Evolutionary conservation across 805 yeast genomes (phyloP).

Genomic region (Tetrapisispora namnaoensis): DNA sequence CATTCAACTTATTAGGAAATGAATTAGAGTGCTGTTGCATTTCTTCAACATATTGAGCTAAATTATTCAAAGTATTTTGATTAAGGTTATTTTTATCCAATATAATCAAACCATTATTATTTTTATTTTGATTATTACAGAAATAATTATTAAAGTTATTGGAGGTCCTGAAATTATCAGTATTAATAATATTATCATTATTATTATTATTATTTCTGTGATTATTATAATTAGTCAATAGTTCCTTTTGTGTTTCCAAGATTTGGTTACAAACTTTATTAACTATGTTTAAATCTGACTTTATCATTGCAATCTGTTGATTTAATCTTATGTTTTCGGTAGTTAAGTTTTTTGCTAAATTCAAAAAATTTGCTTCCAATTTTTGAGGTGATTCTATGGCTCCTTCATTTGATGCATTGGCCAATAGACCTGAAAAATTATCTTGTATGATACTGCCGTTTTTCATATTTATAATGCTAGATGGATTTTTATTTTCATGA

Average conservation of each 20-base stretch:
- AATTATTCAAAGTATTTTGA: slow-evolving; percentile 11
- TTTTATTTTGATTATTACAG: not conserved
- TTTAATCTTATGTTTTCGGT: slow-evolving; percentile 25
- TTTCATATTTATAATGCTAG: not conserved
- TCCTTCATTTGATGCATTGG: not conserved
- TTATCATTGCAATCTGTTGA: slow-evolving; percentile 23
- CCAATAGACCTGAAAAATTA: not conserved
- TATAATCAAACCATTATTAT: slow-evolving; percentile 12
- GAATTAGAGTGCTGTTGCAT: not conserved
- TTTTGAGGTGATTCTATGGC: not conserved
- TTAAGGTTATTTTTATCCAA: slow-evolving; percentile 20
- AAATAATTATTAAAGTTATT: not conserved
- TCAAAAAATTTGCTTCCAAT: slow-evolving; percentile 15
- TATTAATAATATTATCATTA: not conserved
- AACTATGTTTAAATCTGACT: slow-evolving; percentile 20
- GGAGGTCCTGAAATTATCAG: not conserved
- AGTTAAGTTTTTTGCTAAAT: slow-evolving; percentile 21
- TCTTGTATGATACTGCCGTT: not conserved
- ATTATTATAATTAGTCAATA: slow-evolving; percentile 5
- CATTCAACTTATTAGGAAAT: not conserved
- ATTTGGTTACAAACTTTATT: slow-evolving; percentile 22
- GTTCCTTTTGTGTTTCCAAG: slow-evolving; percentile 19
- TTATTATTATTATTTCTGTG: not conserved
- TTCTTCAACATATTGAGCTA: slow-evolving; percentile 14
- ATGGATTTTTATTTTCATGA: not conserved